Percentiles rank a stretch among this genome's conserved stretches.
phyloP scores from a whole-genome alignment of 202 grass and related monocot species.

The Tripidium arundinaceum region DNA sequence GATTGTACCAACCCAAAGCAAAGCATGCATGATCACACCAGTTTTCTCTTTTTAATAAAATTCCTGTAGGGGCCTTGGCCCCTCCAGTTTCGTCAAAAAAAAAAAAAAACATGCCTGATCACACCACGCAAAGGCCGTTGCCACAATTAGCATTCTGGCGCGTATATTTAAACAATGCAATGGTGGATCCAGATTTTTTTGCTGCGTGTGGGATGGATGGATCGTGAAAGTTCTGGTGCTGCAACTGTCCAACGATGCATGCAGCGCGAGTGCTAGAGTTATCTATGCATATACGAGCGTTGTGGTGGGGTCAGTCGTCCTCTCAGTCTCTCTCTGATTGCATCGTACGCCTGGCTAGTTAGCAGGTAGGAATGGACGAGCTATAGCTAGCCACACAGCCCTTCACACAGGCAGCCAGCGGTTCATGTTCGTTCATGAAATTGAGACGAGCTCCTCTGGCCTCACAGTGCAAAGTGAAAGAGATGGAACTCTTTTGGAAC shows the following conservation, averaged over 20 bases:
- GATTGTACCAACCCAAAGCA: constrained; percentile 11
- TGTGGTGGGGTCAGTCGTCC: constrained; percentile 28
- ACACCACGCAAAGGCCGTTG: background rate
- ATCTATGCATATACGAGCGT: constrained; percentile 10
- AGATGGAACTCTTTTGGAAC: constrained; percentile 19
- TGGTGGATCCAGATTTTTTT: constrained; percentile 39
- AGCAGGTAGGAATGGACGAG: background rate
- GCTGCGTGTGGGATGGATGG: constrained; percentile 5
- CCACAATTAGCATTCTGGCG: background rate
- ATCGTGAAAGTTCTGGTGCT: constrained; percentile 42
- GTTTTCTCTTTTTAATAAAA: too few species aligned
- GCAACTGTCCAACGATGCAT: constrained; percentile 25
- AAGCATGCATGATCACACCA: too few species aligned
- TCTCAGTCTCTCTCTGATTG: constrained; percentile 1
- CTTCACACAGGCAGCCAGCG: background rate
- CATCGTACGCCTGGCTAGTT: background rate
- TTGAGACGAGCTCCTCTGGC: background rate
- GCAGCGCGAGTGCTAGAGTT: constrained; percentile 10
- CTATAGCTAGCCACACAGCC: background rate
- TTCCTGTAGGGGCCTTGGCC: too few species aligned
- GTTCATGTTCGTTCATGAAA: background rate
- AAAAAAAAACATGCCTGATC: background rate
- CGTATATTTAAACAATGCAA: background rate
- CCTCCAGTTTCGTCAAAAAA: too few species aligned
- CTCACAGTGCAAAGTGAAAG: constrained; percentile 23